Base-by-base conservation (phyloP, 768 basidiomycete genomes). In the Mycena vitilis region DNA sequence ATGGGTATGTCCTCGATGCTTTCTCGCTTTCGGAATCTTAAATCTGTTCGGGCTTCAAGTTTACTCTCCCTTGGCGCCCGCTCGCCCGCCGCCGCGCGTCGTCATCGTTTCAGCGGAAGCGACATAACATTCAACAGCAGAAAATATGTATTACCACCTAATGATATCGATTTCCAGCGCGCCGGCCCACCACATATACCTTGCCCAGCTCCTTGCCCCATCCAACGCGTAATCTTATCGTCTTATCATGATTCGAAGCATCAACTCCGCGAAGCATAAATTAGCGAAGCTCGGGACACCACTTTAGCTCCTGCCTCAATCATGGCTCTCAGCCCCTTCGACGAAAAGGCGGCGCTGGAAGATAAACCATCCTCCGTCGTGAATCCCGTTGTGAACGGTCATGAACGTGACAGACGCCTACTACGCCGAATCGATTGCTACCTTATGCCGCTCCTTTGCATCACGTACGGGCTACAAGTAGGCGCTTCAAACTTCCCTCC, bases 11-110 rank as follows among this genome's bases (percentile, higher is more conserved):
- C 6, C 23, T 18, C 44, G 12, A 18, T 11, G 9, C 37, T 51
- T n/a, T 16, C 51, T 36, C n/a, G 34, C 11, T 5, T 36, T 42
- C 12, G 30, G 8, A 18, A 13, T n/a, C 18, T 13, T 18, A 2
- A 45, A 16, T 16, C 18, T 6, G 16, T 49, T 40, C 15, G 9
- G 38, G 9, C n/a, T 52, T n/a, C 49, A 13, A 70, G 69, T 71
- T 10, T 71, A 71, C 22, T 66, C 65, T 47, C 65, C 70, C 1
- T 51, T 71, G 66, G 70, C 70, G 8, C 70, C 70, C 9, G 15
- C 49, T 42, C 70, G 66, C 12, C 62, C 66, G n/a, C 60, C 70
- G 11, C 66, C 62, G 22, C 70, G 51, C 38, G 38, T 71, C n/a
- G 22, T 37, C n/a, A 20, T 30, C 23, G 34, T 48, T 16, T 11